phyloP scores from a whole-genome alignment of 352 stramenopile genomes.

The Globisporangium barbulae region DNA sequence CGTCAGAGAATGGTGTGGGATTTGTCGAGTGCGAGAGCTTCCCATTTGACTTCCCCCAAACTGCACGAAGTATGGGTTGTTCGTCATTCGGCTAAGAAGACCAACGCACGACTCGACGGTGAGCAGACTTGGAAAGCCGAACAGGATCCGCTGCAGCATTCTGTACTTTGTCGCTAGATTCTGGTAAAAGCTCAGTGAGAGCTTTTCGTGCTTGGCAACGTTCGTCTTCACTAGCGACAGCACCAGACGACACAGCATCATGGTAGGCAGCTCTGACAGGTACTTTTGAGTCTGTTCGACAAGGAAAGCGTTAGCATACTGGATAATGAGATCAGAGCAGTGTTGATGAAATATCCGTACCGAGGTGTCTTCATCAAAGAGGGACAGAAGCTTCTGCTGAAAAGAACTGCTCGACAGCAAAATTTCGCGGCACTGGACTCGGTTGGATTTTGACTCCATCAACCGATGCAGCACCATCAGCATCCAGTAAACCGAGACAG shows the following conservation, averaged over 20 bases:
- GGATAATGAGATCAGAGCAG: constrained; percentile 7
- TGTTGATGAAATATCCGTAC: constrained; percentile 21
- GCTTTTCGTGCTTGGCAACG: constrained; percentile 54
- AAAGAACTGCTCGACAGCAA: constrained; percentile 66
- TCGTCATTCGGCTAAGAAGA: constrained; percentile 75
- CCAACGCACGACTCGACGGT: constrained; percentile 75
- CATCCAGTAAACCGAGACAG: constrained; percentile 72
- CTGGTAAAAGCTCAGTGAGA: constrained; percentile 66
- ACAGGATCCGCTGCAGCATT: constrained; percentile 78
- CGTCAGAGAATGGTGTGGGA: constrained; percentile 47
- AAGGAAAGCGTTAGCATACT: neutral
- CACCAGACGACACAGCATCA: constrained; percentile 79
- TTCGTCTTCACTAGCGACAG: constrained; percentile 62
- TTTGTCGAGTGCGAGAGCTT: constrained; percentile 41
- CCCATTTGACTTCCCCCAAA: constrained; percentile 39
- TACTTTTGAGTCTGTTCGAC: constrained; percentile 43
- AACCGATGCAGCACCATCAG: constrained; percentile 62
- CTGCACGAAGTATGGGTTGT: constrained; percentile 54
- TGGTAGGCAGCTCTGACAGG: constrained; percentile 68
- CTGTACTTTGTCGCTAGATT: constrained; percentile 66
- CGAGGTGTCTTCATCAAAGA: constrained; percentile 69
- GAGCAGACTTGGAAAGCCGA: constrained; percentile 61
- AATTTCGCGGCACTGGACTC: constrained; percentile 50
- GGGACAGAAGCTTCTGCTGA: constrained; percentile 51
- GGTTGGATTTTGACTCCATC: constrained; percentile 63